Percentiles rank a stretch among this genome's conserved stretches.
These are phyloP conservation scores for Dactylellina cionopaga DNA, from an alignment of 2,329 filamentous ascomycete species.

Conservation along the genomic window DNA sequence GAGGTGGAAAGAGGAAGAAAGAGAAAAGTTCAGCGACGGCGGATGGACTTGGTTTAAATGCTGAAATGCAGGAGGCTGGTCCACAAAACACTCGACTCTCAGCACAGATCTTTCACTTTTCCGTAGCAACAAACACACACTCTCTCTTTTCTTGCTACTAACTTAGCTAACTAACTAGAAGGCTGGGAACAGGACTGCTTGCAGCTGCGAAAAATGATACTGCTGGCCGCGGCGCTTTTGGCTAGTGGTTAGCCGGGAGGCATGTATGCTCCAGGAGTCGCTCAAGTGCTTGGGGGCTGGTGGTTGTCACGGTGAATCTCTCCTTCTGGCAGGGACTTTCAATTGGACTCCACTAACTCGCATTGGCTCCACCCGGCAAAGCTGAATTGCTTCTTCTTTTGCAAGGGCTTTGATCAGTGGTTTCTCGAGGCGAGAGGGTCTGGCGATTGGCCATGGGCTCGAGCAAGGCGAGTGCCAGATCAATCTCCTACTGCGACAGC, in stretches of 20 bases:
- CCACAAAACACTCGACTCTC: conserved; percentile 17
- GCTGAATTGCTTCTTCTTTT: conserved; percentile 44
- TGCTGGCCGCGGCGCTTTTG: conserved; percentile 30
- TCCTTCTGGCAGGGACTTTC: conserved; percentile 52
- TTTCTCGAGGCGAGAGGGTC: conserved; percentile 51
- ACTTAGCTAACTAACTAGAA: conserved; percentile 13
- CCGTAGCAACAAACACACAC: conserved; percentile 2
- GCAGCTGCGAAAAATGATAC: conserved; percentile 31
- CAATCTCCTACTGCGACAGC: conserved; percentile 48
- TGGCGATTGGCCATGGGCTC: conserved; percentile 40
- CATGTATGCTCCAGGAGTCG: conserved; percentile 7
- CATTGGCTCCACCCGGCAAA: conserved; percentile 36
- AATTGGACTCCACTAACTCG: conserved; percentile 38
- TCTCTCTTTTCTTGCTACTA: not conserved
- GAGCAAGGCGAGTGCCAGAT: conserved; percentile 24
- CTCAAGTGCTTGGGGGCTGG: conserved; percentile 45
- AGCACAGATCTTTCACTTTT: not conserved
- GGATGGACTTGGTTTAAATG: conserved; percentile 52
- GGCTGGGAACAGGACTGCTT: conserved; percentile 38
- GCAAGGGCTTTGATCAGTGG: conserved; percentile 26
- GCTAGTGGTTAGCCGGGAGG: conserved; percentile 37
- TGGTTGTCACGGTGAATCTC: conserved; percentile 52
- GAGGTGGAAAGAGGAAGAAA: conserved; percentile 25
- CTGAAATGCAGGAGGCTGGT: conserved; percentile 52
- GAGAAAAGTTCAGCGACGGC: conserved; percentile 19